Evolutionary conservation across 768 basidiomycete species (phyloP).

Genomic region (Pleurotus cornucopiae): DNA sequence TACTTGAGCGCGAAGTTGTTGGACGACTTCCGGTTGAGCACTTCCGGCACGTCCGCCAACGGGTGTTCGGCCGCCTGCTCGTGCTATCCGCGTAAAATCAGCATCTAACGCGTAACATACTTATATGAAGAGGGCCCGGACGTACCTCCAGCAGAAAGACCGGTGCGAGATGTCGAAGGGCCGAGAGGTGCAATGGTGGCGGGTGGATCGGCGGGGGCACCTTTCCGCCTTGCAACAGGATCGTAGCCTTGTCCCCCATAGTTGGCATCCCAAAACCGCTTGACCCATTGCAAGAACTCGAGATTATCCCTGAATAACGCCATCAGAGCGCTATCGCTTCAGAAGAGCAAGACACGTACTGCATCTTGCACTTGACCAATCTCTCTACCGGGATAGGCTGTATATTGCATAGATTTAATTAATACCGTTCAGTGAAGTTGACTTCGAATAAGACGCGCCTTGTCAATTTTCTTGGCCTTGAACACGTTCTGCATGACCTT

Average conservation of each 20-base stretch:
- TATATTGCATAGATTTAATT: background rate
- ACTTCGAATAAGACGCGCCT: constrained; percentile 42
- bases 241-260: constrained; percentile 88
- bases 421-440: too few relatives aligned
- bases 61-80: constrained; percentile 72
- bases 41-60: constrained; percentile 64
- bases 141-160: constrained; percentile 8
- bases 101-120: background rate
- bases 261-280: constrained; percentile 93
- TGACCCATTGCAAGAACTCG: constrained; percentile 97
- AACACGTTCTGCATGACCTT: constrained; percentile 93
- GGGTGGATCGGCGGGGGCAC: constrained; percentile 70
- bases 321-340: constrained; percentile 1
- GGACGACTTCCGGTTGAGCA: constrained; percentile 62
- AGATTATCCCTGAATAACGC: constrained; percentile 76
- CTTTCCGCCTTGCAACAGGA: constrained; percentile 75
- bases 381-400: constrained; percentile 95
- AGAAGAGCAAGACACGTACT: constrained; percentile 49
- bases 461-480: constrained; percentile 91
- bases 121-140: constrained; percentile 1
- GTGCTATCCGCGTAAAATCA: constrained; percentile 16
- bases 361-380: constrained; percentile 98
- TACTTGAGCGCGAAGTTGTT: constrained; percentile 70
- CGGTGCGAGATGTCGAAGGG: constrained; percentile 28
- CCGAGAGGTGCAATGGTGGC: constrained; percentile 72